A percentile compares a stretch with the other conserved stretches of the same genome.
phyloP scores from a whole-genome alignment of 208 protist genomes.

The Trypanosoma avium region DNA sequence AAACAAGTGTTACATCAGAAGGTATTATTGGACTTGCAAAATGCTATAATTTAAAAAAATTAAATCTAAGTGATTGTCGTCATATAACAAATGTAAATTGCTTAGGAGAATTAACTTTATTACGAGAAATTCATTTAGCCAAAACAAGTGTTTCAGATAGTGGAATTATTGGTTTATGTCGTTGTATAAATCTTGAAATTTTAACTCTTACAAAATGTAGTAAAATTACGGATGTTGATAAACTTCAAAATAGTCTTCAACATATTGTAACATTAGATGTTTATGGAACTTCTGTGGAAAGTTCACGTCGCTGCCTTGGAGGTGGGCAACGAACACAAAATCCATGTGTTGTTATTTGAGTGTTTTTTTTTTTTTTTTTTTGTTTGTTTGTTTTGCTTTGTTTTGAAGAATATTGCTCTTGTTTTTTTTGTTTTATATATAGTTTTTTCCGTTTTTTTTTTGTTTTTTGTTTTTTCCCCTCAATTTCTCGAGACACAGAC shows the following conservation, averaged over 20 bases:
- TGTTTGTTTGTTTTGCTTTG: not conserved
- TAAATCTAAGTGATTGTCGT: slow-evolving; percentile 66
- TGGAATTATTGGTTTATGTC: slow-evolving; percentile 46
- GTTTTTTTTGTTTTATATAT: slow-evolving; percentile 11
- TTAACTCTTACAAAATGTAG: slow-evolving; percentile 70
- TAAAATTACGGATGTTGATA: slow-evolving; percentile 44
- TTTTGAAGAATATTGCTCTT: slow-evolving; percentile 15
- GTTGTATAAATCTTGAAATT: slow-evolving; percentile 48
- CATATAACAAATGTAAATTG: slow-evolving; percentile 65
- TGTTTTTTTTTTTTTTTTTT: not conserved
- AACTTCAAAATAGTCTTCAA: slow-evolving; percentile 37
- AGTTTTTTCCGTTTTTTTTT: not conserved
- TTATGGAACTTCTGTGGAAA: slow-evolving; percentile 76
- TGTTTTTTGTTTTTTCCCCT: slow-evolving; percentile 3
- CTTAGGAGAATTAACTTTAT: slow-evolving; percentile 35
- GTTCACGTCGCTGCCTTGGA: slow-evolving; percentile 29
- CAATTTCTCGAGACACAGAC: not conserved
- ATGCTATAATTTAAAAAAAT: slow-evolving; percentile 39
- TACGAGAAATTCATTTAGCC: slow-evolving; percentile 62
- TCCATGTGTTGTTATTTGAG: slow-evolving; percentile 63
- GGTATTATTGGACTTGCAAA: slow-evolving; percentile 51
- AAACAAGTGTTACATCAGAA: slow-evolving; percentile 52
- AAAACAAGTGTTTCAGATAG: slow-evolving; percentile 44
- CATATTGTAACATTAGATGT: slow-evolving; percentile 72
- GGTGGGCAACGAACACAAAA: slow-evolving; percentile 47